Percentiles rank a stretch among this genome's conserved stretches.
Conservation (phyloP, 352 stramenopile genomes). For the Globisporangium rhizosaccharum region DNA sequence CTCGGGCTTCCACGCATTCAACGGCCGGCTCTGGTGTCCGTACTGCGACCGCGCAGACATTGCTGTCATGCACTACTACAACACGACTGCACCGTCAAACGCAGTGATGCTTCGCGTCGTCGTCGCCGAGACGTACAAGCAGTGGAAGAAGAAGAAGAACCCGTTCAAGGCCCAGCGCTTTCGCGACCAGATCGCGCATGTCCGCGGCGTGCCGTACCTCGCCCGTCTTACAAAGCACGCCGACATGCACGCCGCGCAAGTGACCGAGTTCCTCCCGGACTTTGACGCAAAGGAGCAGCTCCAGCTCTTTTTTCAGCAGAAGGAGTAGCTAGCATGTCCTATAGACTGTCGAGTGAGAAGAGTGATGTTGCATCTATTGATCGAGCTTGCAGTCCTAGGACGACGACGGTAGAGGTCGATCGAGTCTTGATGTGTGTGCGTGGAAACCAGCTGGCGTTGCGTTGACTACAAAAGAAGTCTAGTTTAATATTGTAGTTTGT, state of each 20-base stretch:
- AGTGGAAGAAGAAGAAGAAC: conserved; percentile 78
- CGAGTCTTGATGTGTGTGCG: too few relatives aligned
- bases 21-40: conserved; percentile 75
- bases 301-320: conserved; percentile 7
- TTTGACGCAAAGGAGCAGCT: conserved; percentile 23
- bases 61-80: conserved; percentile 74
- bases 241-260: conserved; percentile 27
- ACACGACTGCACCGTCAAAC: conserved; percentile 49
- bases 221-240: conserved; percentile 42
- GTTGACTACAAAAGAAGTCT: too few relatives aligned
- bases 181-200: conserved; percentile 39
- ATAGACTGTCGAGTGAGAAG: not conserved
- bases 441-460: too few relatives aligned
- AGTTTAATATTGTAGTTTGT: too few relatives aligned
- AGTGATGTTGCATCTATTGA: too few relatives aligned
- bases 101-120: conserved; percentile 54
- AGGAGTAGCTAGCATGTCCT: not conserved
- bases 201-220: conserved; percentile 67
- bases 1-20: conserved; percentile 67
- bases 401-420: too few relatives aligned
- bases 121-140: conserved; percentile 45
- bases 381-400: too few relatives aligned
- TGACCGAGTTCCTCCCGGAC: conserved; percentile 42
- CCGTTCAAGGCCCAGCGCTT: conserved; percentile 62
- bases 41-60: conserved; percentile 75